Percentiles rank a stretch among this genome's conserved stretches.
Evolutionary conservation across 345 rosid species (phyloP).

Genomic region (Atalantia buxifolia): DNA sequence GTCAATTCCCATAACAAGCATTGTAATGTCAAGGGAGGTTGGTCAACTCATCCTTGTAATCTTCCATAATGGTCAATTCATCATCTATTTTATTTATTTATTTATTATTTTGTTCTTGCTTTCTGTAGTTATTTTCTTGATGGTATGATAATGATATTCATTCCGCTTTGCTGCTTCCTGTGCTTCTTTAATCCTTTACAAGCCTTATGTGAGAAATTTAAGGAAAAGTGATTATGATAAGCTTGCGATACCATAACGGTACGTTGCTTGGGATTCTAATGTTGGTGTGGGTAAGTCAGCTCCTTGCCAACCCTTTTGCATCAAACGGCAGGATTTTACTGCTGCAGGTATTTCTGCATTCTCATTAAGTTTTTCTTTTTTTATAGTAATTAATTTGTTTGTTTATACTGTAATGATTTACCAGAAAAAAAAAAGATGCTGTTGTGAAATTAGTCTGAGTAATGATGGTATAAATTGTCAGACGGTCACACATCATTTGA

Average conservation of each 20-base stretch:
- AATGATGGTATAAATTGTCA: too few relatives aligned
- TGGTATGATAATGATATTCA: background rate
- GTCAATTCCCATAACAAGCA: slow-evolving; percentile 80
- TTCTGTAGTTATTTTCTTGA: too few relatives aligned
- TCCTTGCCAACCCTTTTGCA: slow-evolving; percentile 74
- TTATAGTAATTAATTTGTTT: too few relatives aligned
- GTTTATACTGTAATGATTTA: too few relatives aligned
- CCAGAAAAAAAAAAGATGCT: too few relatives aligned
- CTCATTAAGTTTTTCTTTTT: too few relatives aligned
- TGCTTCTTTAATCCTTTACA: slow-evolving; percentile 81
- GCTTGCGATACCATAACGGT: slow-evolving; percentile 47
- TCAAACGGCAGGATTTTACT: slow-evolving; percentile 75
- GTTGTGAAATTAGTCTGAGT: too few relatives aligned
- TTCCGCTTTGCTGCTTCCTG: background rate
- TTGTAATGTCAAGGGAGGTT: slow-evolving; percentile 66
- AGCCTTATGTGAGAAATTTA: slow-evolving; percentile 55
- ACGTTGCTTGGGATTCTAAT: slow-evolving; percentile 80
- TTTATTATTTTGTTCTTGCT: too few relatives aligned
- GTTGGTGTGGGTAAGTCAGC: slow-evolving; percentile 95
- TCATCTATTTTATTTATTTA: too few relatives aligned
- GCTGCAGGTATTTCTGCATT: slow-evolving; percentile 48
- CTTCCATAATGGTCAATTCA: background rate
- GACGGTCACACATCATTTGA: too few relatives aligned
- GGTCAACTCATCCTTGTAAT: slow-evolving; percentile 28
- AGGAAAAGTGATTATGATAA: slow-evolving; percentile 45